Base-by-base conservation (phyloP, 192 early-diverging fungal genomes). In the Geranomyces variabilis region DNA sequence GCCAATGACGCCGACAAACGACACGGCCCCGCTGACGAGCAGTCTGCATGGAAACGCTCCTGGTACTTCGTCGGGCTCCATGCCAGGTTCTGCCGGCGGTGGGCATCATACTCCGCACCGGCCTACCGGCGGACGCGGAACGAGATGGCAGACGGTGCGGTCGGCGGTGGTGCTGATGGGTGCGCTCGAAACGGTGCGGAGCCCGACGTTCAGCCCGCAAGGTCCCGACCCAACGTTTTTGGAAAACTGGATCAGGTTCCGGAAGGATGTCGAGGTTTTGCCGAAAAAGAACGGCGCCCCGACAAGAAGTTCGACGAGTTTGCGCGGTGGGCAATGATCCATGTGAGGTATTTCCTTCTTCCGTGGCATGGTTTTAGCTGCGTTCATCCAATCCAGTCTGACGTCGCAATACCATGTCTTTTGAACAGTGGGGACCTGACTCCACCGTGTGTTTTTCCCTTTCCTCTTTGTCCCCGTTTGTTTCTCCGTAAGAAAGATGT, bases 221-320 rank as follows among this genome's bases (percentile, higher is more conserved):
- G 76, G 80, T 13, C 80, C 80, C 28, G 74, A 74, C 36, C 69
- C 51, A 33, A 63, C 70, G 24, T 81, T 81, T 36, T 56, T 81
- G 46, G 75, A 77, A 24, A 75, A 74, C 43, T 81, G 80, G 80
- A 81, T 77, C 61, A 70, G 74, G 59, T 81, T 81, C 69, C 70
- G 80, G 34, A 77, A 75, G 71, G 80, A 81, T 74, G 62, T 64
- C 31, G 64, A 24, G 12, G 64, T 10, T 14, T 46, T 74, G 49
- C 72, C 72, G 22, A 60, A 28, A 34, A 74, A 74, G 48, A 51
- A 57, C 29, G 48, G 30, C 13, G 63, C 36, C 4, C 22, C 41
- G 19, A 19, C 72, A 2, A 48, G 66, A 21, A 67, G 66, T 47
- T 26, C 66, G 14, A 17, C 24, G 21, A 67, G 66, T 53, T 55